Percentiles rank a stretch among this genome's conserved stretches.
These are phyloP conservation scores for Hordeum marinum DNA, from an alignment of 176 grass and related monocot genomes.

Conservation along the genomic window DNA sequence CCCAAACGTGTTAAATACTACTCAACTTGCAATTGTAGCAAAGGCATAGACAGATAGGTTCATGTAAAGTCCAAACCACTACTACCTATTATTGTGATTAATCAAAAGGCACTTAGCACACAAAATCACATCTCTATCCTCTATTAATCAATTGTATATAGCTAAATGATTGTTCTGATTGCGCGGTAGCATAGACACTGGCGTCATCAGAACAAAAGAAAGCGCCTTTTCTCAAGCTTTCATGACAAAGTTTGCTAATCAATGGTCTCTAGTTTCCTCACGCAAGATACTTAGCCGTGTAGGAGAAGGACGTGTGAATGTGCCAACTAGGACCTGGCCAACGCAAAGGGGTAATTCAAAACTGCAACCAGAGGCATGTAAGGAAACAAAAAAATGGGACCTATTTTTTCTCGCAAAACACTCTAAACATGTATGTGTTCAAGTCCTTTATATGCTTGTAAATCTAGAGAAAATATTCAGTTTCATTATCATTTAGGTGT, in stretches of 20 bases:
- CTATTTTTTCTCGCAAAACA: background rate
- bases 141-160: conserved; percentile 48
- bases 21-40: conserved; percentile 31
- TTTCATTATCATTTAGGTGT: background rate
- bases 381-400: background rate
- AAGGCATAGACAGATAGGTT: conserved; percentile 24
- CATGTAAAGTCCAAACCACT: conserved; percentile 38
- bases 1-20: conserved; percentile 32
- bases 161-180: conserved; percentile 30
- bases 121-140: conserved; percentile 44
- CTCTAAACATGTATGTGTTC: background rate
- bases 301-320: conserved; percentile 32
- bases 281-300: conserved; percentile 39
- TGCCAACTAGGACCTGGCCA: conserved; percentile 28
- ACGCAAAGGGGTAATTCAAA: background rate
- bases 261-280: conserved; percentile 40
- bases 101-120: conserved; percentile 36
- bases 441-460: background rate
- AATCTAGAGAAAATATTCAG: background rate
- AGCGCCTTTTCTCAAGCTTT: conserved; percentile 20
- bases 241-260: conserved; percentile 3
- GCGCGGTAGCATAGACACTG: conserved; percentile 22
- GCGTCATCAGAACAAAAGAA: conserved; percentile 20
- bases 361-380: background rate
- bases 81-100: conserved; percentile 22